Evolutionary conservation across 2,329 filamentous ascomycete genomes (phyloP).

Genomic region (Lachnellula suecica): DNA sequence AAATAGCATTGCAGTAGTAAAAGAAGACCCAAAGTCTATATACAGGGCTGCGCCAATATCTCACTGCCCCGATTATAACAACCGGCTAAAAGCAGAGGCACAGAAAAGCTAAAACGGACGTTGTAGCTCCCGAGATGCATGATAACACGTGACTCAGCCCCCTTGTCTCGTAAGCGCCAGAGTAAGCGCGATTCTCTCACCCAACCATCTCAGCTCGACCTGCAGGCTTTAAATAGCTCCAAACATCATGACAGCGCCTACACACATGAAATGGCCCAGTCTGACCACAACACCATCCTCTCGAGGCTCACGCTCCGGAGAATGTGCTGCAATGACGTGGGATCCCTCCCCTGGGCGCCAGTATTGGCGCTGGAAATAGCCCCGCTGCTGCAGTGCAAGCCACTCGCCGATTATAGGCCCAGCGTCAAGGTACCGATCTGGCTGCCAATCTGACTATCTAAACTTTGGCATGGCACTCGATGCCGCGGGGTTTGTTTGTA

Average conservation of each 20-base stretch:
- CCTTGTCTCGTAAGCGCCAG: not conserved
- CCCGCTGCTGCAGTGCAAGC: not conserved
- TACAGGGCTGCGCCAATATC: not conserved
- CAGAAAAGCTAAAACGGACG: not conserved
- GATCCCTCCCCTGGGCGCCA: not conserved
- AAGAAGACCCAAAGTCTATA: not conserved
- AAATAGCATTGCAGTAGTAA: not conserved
- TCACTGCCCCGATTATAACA: not conserved
- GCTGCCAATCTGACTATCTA: constrained; percentile 2
- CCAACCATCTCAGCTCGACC: constrained; percentile 9
- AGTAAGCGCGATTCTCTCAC: constrained; percentile 1
- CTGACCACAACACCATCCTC: not conserved
- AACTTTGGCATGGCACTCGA: not conserved
- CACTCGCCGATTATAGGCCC: constrained; percentile 3
- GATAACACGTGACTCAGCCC: not conserved
- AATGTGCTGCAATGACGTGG: constrained; percentile 1
- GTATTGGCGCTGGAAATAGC: constrained; percentile 18
- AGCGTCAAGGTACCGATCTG: constrained; percentile 1
- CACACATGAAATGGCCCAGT: not conserved
- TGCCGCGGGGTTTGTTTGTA: constrained; percentile 11
- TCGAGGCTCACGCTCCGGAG: not conserved
- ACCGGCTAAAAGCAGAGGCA: not conserved
- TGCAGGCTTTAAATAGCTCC: constrained; percentile 10
- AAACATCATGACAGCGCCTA: constrained; percentile 7
- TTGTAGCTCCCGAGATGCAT: not conserved